A percentile compares a stretch with the other conserved stretches of the same genome.
phyloP scores from a whole-genome alignment of 2,329 filamentous ascomycete genomes.

The Fusarium concolor region DNA sequence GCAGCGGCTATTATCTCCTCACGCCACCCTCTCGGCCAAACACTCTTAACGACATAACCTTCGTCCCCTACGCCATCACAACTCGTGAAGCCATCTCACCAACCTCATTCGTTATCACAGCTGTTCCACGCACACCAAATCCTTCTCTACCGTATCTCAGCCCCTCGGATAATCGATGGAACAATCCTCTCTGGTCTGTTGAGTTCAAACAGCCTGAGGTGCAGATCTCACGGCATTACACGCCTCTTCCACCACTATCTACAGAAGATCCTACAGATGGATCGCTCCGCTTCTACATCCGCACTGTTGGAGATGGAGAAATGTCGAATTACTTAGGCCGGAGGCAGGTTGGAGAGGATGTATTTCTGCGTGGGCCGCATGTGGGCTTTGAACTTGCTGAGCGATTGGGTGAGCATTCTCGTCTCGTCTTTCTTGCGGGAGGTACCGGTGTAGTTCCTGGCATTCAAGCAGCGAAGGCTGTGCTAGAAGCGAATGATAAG shows the following conservation, averaged over 20 bases:
- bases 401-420: conserved; percentile 47
- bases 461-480: conserved; percentile 78
- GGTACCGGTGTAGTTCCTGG: conserved; percentile 94
- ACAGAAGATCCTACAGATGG: conserved; percentile 50
- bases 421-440: conserved; percentile 87
- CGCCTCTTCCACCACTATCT: conserved; percentile 75
- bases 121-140: conserved; percentile 58
- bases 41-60: conserved; percentile 68
- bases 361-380: conserved; percentile 85
- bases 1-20: conserved; percentile 44
- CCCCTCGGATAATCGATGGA: conserved; percentile 44
- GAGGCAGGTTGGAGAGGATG: conserved; percentile 68
- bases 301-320: conserved; percentile 83
- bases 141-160: conserved; percentile 47
- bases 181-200: conserved; percentile 81
- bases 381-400: conserved; percentile 68
- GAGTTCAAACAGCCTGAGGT: conserved; percentile 95
- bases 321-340: conserved; percentile 84
- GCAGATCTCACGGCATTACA: conserved; percentile 92
- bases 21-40: conserved; percentile 40
- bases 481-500: conserved; percentile 58
- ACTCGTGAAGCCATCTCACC: conserved; percentile 72
- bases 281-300: conserved; percentile 78
- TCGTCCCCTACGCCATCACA: conserved; percentile 74
- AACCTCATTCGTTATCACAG: conserved; percentile 75